These are phyloP conservation scores for Dispira simplex DNA, from an alignment of 192 early-diverging fungal genomes.

Conservation along the genomic window DNA sequence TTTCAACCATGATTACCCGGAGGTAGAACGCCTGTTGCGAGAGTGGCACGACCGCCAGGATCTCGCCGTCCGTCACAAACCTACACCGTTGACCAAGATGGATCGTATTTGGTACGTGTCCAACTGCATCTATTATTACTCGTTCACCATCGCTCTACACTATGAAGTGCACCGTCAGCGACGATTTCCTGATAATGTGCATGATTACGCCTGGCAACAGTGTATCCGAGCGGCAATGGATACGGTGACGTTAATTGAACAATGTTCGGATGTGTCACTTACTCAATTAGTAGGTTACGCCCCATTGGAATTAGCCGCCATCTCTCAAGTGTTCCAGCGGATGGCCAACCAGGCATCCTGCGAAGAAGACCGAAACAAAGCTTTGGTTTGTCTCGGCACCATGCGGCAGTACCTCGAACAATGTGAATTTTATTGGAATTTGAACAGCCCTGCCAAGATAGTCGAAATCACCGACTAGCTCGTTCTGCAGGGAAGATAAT, in stretches of 20 bases:
- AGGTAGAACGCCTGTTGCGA: background rate
- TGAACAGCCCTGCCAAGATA: background rate
- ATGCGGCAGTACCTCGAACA: background rate
- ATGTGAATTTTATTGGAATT: background rate
- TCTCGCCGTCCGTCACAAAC: background rate
- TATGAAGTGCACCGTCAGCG: background rate
- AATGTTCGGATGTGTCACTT: background rate
- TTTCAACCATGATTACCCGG: background rate
- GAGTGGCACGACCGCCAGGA: background rate
- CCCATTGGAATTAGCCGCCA: background rate
- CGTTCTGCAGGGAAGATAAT: too few species aligned
- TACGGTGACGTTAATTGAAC: background rate
- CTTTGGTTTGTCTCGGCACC: background rate
- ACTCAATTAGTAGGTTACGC: background rate
- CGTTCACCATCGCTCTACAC: background rate
- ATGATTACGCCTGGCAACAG: background rate
- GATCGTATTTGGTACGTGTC: conserved; percentile 1
- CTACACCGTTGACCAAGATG: background rate
- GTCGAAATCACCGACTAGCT: background rate
- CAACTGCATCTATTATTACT: background rate
- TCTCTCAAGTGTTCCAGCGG: background rate
- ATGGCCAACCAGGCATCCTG: background rate
- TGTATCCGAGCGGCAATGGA: background rate
- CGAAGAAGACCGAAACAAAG: background rate
- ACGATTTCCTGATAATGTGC: background rate